Conservation (phyloP, 495 filamentous ascomycete genomes). For the Hypoxylon trugodes region DNA sequence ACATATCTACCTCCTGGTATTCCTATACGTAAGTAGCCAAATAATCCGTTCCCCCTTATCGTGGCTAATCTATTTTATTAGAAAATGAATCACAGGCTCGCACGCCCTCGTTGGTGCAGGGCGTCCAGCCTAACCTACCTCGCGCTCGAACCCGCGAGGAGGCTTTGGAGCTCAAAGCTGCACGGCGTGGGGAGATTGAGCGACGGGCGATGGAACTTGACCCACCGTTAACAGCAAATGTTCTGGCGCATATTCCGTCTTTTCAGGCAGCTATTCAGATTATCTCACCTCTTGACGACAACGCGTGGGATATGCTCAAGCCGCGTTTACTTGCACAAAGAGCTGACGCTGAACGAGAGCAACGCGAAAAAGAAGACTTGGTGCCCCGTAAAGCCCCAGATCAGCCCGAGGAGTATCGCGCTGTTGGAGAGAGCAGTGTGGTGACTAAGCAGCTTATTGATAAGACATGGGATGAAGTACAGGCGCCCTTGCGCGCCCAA, state of each 20-base stretch:
- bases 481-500: conserved; percentile 66
- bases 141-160: conserved; percentile 55
- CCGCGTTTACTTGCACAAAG: conserved; percentile 71
- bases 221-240: conserved; percentile 65
- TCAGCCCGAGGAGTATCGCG: conserved; percentile 15
- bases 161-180: conserved; percentile 63
- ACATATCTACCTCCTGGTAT: neutral
- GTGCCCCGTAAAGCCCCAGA: conserved; percentile 4
- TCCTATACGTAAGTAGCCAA: neutral
- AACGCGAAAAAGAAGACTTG: conserved; percentile 53
- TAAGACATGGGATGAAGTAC: conserved; percentile 72
- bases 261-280: conserved; percentile 77
- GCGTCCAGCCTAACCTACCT: conserved; percentile 4
- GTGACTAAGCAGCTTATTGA: conserved; percentile 67
- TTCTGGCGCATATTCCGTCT: conserved; percentile 71
- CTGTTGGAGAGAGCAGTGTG: conserved; percentile 43
- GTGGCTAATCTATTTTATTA: neutral
- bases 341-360: conserved; percentile 64
- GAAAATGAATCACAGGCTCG: neutral
- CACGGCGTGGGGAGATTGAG: conserved; percentile 72
- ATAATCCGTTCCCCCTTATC: neutral
- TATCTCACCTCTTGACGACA: conserved; percentile 66
- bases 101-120: neutral
- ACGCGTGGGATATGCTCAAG: conserved; percentile 69
- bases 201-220: conserved; percentile 66